Conservation (phyloP, 352 stramenopile genomes). For the Elongisporangium undulatum region DNA sequence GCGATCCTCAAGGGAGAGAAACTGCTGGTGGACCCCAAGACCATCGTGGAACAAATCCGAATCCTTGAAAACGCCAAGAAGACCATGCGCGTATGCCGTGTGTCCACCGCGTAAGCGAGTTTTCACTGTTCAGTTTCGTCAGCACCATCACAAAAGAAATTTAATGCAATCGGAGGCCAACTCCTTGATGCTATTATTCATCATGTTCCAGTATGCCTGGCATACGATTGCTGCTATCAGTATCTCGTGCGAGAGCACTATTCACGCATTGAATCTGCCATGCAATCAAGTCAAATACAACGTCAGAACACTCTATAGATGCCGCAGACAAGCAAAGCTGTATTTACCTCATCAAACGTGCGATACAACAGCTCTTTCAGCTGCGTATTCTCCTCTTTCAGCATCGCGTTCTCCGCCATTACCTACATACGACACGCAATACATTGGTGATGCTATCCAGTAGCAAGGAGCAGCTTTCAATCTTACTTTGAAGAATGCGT, state of each 20-base stretch:
- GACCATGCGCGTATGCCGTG: slow-evolving; percentile 29
- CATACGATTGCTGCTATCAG: neutral
- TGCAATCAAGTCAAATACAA: neutral
- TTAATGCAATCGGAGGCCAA: neutral
- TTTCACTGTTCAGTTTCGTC: neutral
- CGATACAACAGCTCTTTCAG: slow-evolving; percentile 26
- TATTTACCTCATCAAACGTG: slow-evolving; percentile 30
- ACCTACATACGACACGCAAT: neutral
- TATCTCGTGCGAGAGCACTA: neutral
- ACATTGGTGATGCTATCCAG: neutral
- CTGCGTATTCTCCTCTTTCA: slow-evolving; percentile 28
- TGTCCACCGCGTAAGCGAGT: slow-evolving; percentile 23
- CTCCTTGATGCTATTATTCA: neutral
- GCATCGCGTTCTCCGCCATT: slow-evolving; percentile 13
- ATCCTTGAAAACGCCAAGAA: slow-evolving; percentile 72
- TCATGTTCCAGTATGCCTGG: neutral
- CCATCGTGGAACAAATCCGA: slow-evolving; percentile 57
- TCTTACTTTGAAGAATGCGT: neutral
- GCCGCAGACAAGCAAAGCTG: neutral
- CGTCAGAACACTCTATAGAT: neutral
- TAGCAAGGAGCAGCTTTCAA: neutral
- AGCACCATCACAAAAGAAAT: neutral
- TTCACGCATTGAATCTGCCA: slow-evolving; percentile 9
- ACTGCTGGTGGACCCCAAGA: slow-evolving; percentile 45
- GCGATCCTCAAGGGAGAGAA: slow-evolving; percentile 41